Base-by-base conservation (phyloP, 345 rosid genomes). In the Lumnitzera littorea region DNA sequence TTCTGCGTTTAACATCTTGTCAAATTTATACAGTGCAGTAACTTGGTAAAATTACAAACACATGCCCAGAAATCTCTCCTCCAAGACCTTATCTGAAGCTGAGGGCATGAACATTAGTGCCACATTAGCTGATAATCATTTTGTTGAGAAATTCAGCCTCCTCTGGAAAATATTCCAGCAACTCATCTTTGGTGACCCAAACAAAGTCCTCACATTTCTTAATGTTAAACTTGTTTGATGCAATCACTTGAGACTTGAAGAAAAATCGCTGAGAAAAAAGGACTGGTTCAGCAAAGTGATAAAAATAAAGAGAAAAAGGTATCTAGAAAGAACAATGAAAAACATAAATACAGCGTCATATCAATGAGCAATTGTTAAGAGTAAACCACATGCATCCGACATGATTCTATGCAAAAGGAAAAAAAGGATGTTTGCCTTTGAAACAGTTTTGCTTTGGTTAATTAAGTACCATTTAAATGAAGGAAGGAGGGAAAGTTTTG, bases 181-280 rank as follows among this genome's bases (percentile, higher is more conserved):
- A 70, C 69, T 94, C 97, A 71, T 90, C 96, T 79, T 94, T 94
- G 58, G 96, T 90, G 68, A 86, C 91, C 97, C 99, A 94, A 46
- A 83, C 84, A 53, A 73, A 88, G 73, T 94, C 96, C 29, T 83
- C 73, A 24, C 95, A 88, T 74, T 86, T 78, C n/a, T 69, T 74
- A 50, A 94, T 76, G 52, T 80, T 61, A 63, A 81, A 86, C 64
- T 86, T 82, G 50, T 82, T 82, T 11, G 83, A 81, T 20, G 91
- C 96, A 60, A 86, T 86, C 62, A 83, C 91, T 72, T 89, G 95
- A 64, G 97, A 90, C 82, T 88, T 90, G 62, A 94, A 94, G 74
- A 94, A 87, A 84, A 94, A 90, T 65, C 62, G 79, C 99, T 94
- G 84, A 67, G 62, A 62, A 56, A 62, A 54, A 5, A 41, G 54